A percentile compares a stretch with the other conserved stretches of the same genome.
Evolutionary conservation across 2,329 filamentous ascomycete species (phyloP).

Genomic region (Hypomyces perniciosus): DNA sequence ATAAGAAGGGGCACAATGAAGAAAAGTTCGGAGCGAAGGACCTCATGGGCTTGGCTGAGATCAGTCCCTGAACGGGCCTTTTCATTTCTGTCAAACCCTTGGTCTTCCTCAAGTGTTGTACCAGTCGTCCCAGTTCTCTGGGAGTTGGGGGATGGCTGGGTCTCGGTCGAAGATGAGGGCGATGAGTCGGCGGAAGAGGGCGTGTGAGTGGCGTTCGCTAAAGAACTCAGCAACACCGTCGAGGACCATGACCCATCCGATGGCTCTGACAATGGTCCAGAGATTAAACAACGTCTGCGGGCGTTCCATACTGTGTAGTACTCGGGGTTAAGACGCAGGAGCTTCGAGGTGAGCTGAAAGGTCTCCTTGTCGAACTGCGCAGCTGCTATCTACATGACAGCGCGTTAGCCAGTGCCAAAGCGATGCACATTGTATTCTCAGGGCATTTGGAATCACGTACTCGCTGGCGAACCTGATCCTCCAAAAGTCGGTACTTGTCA

Average conservation of each 20-base stretch:
- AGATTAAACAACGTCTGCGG: slow-evolving; percentile 65
- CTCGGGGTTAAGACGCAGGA: slow-evolving; percentile 74
- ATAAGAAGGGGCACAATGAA: slow-evolving; percentile 82
- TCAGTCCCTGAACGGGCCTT: slow-evolving; percentile 14
- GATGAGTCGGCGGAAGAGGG: slow-evolving; percentile 58
- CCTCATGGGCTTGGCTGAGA: slow-evolving; percentile 31
- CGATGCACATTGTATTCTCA: too few species aligned
- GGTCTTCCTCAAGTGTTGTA: slow-evolving; percentile 39
- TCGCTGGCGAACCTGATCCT: too few species aligned
- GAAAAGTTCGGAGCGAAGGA: slow-evolving; percentile 66
- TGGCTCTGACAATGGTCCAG: slow-evolving; percentile 50
- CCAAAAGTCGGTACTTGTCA: too few species aligned
- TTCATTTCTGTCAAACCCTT: slow-evolving; percentile 6
- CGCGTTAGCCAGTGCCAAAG: too few species aligned
- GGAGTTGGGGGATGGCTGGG: slow-evolving; percentile 38
- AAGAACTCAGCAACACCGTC: slow-evolving; percentile 50
- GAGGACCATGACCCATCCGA: slow-evolving; percentile 46
- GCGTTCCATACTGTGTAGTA: slow-evolving; percentile 91
- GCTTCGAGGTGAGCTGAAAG: slow-evolving; percentile 63
- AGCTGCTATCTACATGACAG: too few species aligned
- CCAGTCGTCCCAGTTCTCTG: slow-evolving; percentile 27
- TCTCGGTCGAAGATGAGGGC: slow-evolving; percentile 47
- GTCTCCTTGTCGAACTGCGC: slow-evolving; percentile 32
- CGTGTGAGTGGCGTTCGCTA: slow-evolving; percentile 50
- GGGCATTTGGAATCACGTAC: too few species aligned